phyloP scores from a whole-genome alignment of 2,329 filamentous ascomycete species.

The Pyrenochaeta sp. region DNA sequence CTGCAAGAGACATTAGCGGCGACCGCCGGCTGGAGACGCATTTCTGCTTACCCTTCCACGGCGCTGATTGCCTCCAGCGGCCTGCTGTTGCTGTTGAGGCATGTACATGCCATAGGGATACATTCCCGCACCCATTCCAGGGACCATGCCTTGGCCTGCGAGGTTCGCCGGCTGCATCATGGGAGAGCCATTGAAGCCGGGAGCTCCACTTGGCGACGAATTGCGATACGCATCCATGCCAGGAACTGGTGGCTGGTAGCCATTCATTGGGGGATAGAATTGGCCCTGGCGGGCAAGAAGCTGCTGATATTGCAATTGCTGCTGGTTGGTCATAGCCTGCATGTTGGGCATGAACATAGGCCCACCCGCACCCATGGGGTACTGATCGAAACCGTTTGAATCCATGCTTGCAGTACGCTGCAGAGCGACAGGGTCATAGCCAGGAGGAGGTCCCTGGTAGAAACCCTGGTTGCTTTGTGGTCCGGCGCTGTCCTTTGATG shows the following conservation, averaged over 20 bases:
- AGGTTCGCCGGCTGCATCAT: conserved; percentile 61
- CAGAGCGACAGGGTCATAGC: conserved; percentile 53
- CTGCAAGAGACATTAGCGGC: conserved; percentile 35
- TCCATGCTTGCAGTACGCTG: conserved; percentile 60
- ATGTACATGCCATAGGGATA: conserved; percentile 64
- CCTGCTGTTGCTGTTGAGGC: conserved; percentile 54
- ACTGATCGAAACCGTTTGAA: conserved; percentile 58
- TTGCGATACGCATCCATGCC: conserved; percentile 55
- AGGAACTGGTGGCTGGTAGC: conserved; percentile 50
- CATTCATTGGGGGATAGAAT: conserved; percentile 57
- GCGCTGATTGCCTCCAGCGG: conserved; percentile 60
- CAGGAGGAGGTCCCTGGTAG: conserved; percentile 46
- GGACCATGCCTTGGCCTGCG: conserved; percentile 47
- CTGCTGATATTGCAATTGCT: conserved; percentile 67
- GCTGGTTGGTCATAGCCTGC: conserved; percentile 54
- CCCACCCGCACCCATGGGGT: conserved; percentile 44
- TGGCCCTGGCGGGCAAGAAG: conserved; percentile 60
- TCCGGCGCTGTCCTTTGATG: conserved; percentile 47
- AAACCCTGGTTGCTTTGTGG: conserved; percentile 43
- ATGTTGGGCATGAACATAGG: conserved; percentile 49
- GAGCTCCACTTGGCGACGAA: conserved; percentile 51
- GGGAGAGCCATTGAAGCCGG: conserved; percentile 51
- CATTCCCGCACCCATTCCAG: conserved; percentile 42
- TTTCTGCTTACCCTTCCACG: conserved; percentile 60
- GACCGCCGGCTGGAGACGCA: conserved; percentile 27